phyloP scores from a whole-genome alignment of 2,329 filamentous ascomycete species.

The Byssothecium circinans region DNA sequence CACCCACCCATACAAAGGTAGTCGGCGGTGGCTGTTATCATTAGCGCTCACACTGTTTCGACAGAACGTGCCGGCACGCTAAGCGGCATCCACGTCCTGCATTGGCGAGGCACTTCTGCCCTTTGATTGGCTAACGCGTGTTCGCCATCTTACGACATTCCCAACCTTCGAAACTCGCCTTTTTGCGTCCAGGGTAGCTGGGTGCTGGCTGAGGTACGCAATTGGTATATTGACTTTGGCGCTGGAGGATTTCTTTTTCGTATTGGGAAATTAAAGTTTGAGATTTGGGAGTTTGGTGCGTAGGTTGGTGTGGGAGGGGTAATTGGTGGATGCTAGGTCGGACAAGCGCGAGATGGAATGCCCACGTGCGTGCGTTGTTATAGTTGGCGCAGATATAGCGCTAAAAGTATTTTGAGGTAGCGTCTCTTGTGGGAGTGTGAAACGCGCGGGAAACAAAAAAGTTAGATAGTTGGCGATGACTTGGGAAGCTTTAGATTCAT shows the following conservation, averaged over 20 bases:
- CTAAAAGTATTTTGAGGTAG: background rate
- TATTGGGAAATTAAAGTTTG: too few species aligned
- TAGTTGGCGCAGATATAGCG: slow-evolving; percentile 13
- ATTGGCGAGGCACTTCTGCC: slow-evolving; percentile 18
- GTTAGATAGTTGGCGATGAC: too few species aligned
- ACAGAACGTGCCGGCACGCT: slow-evolving; percentile 16
- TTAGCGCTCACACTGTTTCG: slow-evolving; percentile 19
- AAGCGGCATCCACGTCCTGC: too few species aligned
- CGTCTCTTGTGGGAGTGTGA: background rate
- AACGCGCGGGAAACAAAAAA: too few species aligned
- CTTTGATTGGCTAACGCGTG: slow-evolving; percentile 29
- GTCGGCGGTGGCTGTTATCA: too few species aligned
- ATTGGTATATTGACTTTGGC: too few species aligned
- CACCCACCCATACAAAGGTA: too few species aligned
- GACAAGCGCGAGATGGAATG: slow-evolving; percentile 4
- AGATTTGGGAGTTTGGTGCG: too few species aligned
- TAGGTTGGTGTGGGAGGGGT: background rate
- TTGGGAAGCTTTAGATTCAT: too few species aligned
- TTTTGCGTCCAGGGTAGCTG: too few species aligned
- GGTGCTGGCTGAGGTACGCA: too few species aligned
- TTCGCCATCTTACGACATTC: slow-evolving; percentile 29
- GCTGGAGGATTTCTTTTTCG: too few species aligned
- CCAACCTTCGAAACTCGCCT: slow-evolving; percentile 15
- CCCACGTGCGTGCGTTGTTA: slow-evolving; percentile 2
- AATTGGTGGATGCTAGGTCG: slow-evolving; percentile 6